Evolutionary conservation across 2,329 filamentous ascomycete genomes (phyloP).

Genomic region (Polychaeton citri): DNA sequence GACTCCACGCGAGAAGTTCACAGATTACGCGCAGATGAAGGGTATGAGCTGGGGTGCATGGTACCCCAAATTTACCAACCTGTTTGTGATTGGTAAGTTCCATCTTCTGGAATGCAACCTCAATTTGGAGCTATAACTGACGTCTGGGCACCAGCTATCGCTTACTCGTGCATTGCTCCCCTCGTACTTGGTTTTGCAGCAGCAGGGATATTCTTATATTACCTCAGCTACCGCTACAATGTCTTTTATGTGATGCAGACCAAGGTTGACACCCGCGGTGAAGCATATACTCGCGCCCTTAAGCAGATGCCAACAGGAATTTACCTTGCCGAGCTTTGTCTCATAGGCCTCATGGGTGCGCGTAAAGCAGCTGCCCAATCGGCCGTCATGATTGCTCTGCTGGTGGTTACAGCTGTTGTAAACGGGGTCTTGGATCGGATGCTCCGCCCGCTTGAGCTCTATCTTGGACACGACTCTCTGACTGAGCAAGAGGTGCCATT

Average conservation of each 20-base stretch:
- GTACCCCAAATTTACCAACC: conserved; percentile 34
- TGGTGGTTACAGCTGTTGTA: conserved; percentile 22
- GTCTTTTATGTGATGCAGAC: conserved; percentile 34
- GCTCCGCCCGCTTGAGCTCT: conserved; percentile 18
- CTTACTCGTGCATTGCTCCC: conserved; percentile 36
- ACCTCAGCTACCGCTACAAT: conserved; percentile 36
- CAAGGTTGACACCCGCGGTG: conserved; percentile 35
- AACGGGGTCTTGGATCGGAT: conserved; percentile 18
- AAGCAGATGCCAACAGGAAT: conserved; percentile 34
- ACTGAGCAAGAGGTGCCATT: conserved; percentile 16
- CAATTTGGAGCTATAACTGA: neutral
- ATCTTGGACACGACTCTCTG: conserved; percentile 20
- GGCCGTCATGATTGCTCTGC: conserved; percentile 27
- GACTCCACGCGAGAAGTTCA: conserved; percentile 34
- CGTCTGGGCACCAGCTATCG: conserved; percentile 20
- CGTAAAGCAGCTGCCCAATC: conserved; percentile 28
- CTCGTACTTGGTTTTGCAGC: conserved; percentile 33
- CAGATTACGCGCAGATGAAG: conserved; percentile 29
- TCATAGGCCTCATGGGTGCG: conserved; percentile 32
- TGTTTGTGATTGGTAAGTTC: conserved; percentile 22
- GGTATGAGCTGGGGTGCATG: conserved; percentile 32
- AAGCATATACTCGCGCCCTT: conserved; percentile 32
- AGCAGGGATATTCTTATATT: conserved; percentile 31
- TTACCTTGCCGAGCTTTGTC: conserved; percentile 34
- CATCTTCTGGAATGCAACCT: neutral